Evolutionary conservation across 768 basidiomycete species (phyloP).

Genomic region (Tulasnella sp.): DNA sequence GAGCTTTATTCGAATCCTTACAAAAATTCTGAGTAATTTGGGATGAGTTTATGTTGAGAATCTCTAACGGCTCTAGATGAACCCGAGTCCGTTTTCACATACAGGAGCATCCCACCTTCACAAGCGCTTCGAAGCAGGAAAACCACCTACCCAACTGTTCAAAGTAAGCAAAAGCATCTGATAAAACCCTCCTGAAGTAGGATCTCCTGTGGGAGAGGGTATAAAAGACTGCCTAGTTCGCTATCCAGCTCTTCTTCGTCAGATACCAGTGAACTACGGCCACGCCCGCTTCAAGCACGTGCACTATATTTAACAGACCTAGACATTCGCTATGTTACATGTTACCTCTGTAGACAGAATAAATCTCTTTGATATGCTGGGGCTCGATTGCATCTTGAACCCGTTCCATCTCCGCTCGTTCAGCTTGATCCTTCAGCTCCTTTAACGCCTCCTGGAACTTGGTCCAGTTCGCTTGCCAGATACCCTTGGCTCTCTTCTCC

Average conservation of each 20-base stretch:
- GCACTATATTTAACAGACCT: not conserved
- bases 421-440: not conserved
- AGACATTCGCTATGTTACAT: constrained; percentile 7
- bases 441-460: constrained; percentile 9
- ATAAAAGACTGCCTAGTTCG: not conserved
- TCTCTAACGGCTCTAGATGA: no score
- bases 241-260: not conserved
- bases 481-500: constrained; percentile 27
- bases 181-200: not conserved
- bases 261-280: not conserved
- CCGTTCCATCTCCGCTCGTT: constrained; percentile 11
- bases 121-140: not conserved
- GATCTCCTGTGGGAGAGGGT: not conserved
- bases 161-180: not conserved
- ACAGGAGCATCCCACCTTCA: not conserved
- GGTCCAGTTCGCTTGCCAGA: constrained; percentile 11
- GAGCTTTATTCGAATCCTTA: no score
- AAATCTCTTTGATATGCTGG: constrained; percentile 30
- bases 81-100: not conserved
- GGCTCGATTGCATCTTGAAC: constrained; percentile 29
- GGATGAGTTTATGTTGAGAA: no score
- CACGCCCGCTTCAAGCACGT: no score
- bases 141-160: not conserved
- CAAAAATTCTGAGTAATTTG: no score
- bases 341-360: constrained; percentile 31